Conservation (phyloP, 345 rosid species). For the Reutealis trisperma region DNA sequence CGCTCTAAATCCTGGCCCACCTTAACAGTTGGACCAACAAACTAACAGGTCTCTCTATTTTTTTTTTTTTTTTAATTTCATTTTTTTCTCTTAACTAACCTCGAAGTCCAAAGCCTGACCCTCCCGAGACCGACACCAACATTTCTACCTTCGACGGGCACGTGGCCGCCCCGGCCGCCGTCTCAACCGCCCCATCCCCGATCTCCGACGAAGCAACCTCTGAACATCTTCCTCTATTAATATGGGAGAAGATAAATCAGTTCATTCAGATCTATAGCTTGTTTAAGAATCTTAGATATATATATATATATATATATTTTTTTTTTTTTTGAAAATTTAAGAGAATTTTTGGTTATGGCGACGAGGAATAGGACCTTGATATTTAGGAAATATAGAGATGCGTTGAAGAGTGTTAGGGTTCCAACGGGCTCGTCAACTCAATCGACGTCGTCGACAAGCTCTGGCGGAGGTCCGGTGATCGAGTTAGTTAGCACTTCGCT, state of each 20-base stretch:
- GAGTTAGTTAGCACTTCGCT: conserved; percentile 88
- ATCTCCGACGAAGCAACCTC: conserved; percentile 4
- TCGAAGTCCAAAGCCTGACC: background rate
- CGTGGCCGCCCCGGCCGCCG: background rate
- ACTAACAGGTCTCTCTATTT: background rate
- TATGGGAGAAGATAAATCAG: background rate
- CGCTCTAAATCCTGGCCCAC: background rate
- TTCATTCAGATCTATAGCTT: conserved; percentile 3
- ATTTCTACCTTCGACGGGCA: background rate
- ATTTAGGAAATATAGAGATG: conserved; percentile 76
- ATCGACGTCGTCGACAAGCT: conserved; percentile 26
- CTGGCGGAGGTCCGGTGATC: conserved; percentile 76
- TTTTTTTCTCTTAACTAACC: background rate
- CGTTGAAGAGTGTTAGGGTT: conserved; percentile 83
- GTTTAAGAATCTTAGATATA: background rate
- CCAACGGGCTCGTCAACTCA: conserved; percentile 48
- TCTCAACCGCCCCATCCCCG: background rate
- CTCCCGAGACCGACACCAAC: background rate
- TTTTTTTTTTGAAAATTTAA: background rate
- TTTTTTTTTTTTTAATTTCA: background rate
- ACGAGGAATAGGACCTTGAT: conserved; percentile 74
- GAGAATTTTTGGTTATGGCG: conserved; percentile 54
- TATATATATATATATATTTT: too few species aligned
- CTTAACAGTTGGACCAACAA: conserved; percentile 10
- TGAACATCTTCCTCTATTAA: too few species aligned